Percentiles rank a stretch among this genome's conserved stretches.
phyloP scores from a whole-genome alignment of 2,329 filamentous ascomycete species.

The Colletotrichum sp. region DNA sequence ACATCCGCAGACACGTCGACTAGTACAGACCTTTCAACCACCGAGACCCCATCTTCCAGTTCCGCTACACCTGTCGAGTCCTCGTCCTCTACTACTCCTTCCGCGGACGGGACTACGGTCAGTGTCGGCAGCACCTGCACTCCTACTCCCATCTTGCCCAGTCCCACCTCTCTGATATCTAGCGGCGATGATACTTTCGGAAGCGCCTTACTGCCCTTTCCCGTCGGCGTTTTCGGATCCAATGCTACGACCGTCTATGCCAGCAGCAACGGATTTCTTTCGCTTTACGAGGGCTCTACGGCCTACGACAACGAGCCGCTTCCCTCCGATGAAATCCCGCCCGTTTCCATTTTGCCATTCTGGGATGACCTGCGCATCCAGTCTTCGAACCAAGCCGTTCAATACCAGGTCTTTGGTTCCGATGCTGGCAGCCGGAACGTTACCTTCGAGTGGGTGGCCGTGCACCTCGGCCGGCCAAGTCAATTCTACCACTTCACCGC shows the following conservation, averaged over 20 bases:
- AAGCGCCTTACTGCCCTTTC: not conserved
- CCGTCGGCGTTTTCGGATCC: not conserved
- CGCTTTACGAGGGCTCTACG: not conserved
- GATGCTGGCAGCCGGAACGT: not conserved
- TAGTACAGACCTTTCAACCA: not conserved
- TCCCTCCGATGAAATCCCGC: not conserved
- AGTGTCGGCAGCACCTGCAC: not conserved
- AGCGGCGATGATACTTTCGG: not conserved
- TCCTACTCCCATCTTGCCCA: not conserved
- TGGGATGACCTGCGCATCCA: not conserved
- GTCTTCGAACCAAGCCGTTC: not conserved
- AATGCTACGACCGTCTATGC: not conserved
- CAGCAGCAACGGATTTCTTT: not conserved
- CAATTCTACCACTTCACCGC: not conserved
- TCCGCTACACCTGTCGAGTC: not conserved
- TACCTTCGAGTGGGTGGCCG: not conserved
- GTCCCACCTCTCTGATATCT: not conserved
- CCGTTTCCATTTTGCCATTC: not conserved
- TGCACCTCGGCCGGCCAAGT: not conserved
- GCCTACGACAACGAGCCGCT: not conserved
- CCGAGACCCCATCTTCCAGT: not conserved
- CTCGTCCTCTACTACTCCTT: not conserved
- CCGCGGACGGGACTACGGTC: not conserved
- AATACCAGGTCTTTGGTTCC: not conserved
- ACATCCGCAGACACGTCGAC: not conserved